These are phyloP conservation scores for Mycena amicta DNA, from an alignment of 768 basidiomycete species.

Conservation along the genomic window DNA sequence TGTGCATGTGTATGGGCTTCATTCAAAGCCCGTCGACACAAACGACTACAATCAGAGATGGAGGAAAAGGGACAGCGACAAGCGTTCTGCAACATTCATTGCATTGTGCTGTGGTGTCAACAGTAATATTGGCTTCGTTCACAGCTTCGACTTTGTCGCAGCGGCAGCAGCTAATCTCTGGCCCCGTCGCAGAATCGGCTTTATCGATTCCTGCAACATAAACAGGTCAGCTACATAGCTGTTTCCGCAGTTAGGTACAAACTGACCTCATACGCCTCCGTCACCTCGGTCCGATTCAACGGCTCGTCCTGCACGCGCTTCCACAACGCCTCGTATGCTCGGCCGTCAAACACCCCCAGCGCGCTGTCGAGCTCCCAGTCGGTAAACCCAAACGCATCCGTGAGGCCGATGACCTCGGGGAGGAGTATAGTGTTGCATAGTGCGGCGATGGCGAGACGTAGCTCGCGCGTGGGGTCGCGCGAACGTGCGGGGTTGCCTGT, in stretches of 20 bases:
- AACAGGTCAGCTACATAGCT: too few relatives aligned
- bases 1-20: too few relatives aligned
- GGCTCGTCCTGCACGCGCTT: slow-evolving; percentile 44
- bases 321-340: slow-evolving; percentile 49
- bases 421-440: slow-evolving; percentile 51
- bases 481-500: slow-evolving; percentile 21
- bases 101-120: too few relatives aligned
- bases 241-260: too few relatives aligned
- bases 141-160: background rate
- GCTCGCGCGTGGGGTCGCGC: slow-evolving; percentile 46
- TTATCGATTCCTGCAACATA: background rate
- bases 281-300: slow-evolving; percentile 31
- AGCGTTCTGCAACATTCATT: too few relatives aligned
- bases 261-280: slow-evolving; percentile 1
- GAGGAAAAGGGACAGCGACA: too few relatives aligned
- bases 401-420: slow-evolving; percentile 67
- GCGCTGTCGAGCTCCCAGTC: slow-evolving; percentile 68
- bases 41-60: too few relatives aligned
- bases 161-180: background rate
- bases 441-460: slow-evolving; percentile 53
- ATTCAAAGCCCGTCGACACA: too few relatives aligned
- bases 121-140: background rate
- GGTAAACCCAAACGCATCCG: slow-evolving; percentile 72
- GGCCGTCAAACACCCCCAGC: slow-evolving; percentile 42
- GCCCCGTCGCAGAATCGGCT: background rate